Conservation (phyloP, 2,329 filamentous ascomycete genomes). For the Thelonectria rubi region DNA sequence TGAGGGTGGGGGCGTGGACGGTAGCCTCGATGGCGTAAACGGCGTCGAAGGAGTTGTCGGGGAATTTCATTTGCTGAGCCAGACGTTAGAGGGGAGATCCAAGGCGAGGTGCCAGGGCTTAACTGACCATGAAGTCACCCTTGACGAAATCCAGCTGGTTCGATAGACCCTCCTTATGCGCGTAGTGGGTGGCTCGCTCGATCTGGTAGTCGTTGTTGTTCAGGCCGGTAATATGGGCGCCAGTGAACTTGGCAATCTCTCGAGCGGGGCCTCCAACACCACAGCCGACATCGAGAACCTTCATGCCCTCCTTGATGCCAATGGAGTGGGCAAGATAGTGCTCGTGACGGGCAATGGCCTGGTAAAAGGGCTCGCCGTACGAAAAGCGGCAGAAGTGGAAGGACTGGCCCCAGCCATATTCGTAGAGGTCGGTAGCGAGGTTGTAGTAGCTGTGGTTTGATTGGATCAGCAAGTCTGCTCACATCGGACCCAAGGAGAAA, state of each 20-base stretch:
- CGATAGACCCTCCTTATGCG: conserved; percentile 80
- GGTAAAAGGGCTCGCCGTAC: conserved; percentile 83
- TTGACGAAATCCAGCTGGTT: conserved; percentile 88
- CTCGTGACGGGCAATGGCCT: conserved; percentile 95
- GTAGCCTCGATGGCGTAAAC: conserved; percentile 98
- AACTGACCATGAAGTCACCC: conserved; percentile 88
- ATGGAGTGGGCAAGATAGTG: conserved; percentile 96
- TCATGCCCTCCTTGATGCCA: conserved; percentile 84
- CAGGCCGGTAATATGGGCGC: conserved; percentile 85
- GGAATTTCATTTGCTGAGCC: conserved; percentile 87
- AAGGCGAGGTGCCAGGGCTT: too few species aligned
- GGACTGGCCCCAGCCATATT: conserved; percentile 94
- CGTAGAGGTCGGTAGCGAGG: conserved; percentile 93
- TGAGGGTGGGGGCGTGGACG: conserved; percentile 88
- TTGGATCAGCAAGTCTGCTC: conserved; percentile 31
- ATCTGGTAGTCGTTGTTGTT: conserved; percentile 99
- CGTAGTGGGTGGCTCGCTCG: conserved; percentile 87
- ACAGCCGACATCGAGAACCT: conserved; percentile 94
- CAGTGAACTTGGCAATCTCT: conserved; percentile 96
- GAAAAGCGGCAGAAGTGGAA: conserved; percentile 99
- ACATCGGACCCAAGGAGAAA: neutral
- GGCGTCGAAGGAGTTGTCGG: conserved; percentile 90
- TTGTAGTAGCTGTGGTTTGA: conserved; percentile 81
- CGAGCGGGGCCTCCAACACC: conserved; percentile 95
- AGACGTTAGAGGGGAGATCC: conserved; percentile 24